Evolutionary conservation across 2,329 filamentous ascomycete species (phyloP).

Genomic region (Fusarium foetens): DNA sequence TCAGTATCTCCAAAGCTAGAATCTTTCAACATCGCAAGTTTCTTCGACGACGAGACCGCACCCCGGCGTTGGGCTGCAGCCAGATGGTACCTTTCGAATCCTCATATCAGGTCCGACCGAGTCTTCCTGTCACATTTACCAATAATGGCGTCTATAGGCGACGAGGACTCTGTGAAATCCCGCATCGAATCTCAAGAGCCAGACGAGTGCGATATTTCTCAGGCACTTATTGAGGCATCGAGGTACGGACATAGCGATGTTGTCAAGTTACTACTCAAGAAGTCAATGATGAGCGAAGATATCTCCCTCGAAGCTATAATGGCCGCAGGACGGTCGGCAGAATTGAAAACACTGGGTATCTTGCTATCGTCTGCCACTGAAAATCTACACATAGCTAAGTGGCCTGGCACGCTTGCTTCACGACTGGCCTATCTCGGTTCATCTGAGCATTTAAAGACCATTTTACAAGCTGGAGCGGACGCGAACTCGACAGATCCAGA

Average conservation of each 20-base stretch:
- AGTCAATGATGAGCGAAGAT: too few relatives aligned
- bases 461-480: not conserved
- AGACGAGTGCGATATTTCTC: rapidly evolving
- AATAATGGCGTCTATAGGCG: not conserved
- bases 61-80: not conserved
- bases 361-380: not conserved
- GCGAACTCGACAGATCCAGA: not conserved
- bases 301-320: not conserved
- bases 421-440: rapidly evolving
- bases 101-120: not conserved
- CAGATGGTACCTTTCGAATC: not conserved
- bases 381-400: not conserved
- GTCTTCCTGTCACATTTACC: rapidly evolving
- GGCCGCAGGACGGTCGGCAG: not conserved
- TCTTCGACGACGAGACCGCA: not conserved
- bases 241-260: not conserved
- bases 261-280: not conserved
- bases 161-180: rapidly evolving
- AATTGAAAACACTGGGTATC: not conserved
- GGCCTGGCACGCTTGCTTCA: rapidly evolving
- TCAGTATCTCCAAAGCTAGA: rapidly evolving
- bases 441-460: not conserved
- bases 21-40: rapidly evolving
- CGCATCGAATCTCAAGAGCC: not conserved
- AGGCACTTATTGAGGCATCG: not conserved